Conservation (phyloP, 2,329 filamentous ascomycete species). For the Botryotinia globosa region DNA sequence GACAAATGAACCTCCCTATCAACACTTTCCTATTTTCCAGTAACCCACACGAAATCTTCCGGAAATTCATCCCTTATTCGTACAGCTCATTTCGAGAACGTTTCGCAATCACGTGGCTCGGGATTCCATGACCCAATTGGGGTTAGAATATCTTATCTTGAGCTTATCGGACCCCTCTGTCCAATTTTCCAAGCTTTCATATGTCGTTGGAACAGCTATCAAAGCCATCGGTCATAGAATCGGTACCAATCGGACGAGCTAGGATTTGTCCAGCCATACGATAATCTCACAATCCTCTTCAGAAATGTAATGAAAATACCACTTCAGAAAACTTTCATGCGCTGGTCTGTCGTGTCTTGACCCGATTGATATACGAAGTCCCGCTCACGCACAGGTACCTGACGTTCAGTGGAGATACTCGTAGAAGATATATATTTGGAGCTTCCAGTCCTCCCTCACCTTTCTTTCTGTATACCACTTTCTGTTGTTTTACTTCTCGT, state of each 20-base stretch:
- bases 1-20: neutral
- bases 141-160: constrained; percentile 2
- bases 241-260: neutral
- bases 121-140: constrained; percentile 6
- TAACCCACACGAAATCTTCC: neutral
- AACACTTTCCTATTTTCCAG: neutral
- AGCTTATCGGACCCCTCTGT: neutral
- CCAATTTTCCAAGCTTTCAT: constrained; percentile 1
- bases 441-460: constrained; percentile 15
- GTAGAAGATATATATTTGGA: constrained; percentile 26
- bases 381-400: constrained; percentile 24
- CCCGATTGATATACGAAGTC: constrained; percentile 37
- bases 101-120: neutral
- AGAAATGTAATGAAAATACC: constrained; percentile 20
- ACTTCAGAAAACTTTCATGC: neutral
- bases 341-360: constrained; percentile 21
- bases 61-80: constrained; percentile 16
- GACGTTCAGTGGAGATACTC: constrained; percentile 11
- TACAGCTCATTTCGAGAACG: neutral
- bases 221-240: neutral
- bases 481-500: neutral
- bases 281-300: neutral
- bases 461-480: constrained; percentile 16
- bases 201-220: neutral
- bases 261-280: neutral